These are phyloP conservation scores for Fusarium humuli DNA, from an alignment of 2,329 filamentous ascomycete species.

Conservation along the genomic window DNA sequence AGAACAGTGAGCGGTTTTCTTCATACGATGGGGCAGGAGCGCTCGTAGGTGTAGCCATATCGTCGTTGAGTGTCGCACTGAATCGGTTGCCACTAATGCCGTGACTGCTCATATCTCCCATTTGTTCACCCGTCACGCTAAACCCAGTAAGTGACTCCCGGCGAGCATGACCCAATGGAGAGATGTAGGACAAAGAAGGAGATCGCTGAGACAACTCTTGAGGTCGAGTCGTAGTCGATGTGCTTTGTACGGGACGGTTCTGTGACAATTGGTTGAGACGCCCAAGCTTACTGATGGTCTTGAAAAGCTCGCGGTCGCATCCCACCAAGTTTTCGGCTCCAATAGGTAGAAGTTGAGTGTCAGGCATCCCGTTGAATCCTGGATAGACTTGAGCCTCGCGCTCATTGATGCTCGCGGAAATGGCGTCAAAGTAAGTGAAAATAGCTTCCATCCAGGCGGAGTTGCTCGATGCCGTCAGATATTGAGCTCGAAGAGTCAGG, in stretches of 20 bases:
- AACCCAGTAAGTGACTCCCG: slow-evolving; percentile 50
- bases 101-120: slow-evolving; percentile 55
- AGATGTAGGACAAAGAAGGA: slow-evolving; percentile 55
- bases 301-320: slow-evolving; percentile 88
- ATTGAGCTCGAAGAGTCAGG: slow-evolving; percentile 75
- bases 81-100: slow-evolving; percentile 77
- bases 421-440: slow-evolving; percentile 94
- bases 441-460: slow-evolving; percentile 92
- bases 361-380: slow-evolving; percentile 69
- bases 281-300: slow-evolving; percentile 84
- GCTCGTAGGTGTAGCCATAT: slow-evolving; percentile 61
- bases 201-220: slow-evolving; percentile 45
- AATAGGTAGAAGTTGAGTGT: slow-evolving; percentile 63
- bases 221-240: slow-evolving; percentile 23
- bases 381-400: slow-evolving; percentile 84
- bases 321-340: slow-evolving; percentile 87
- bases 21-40: slow-evolving; percentile 62
- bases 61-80: slow-evolving; percentile 65
- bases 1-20: slow-evolving; percentile 75
- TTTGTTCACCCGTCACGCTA: slow-evolving; percentile 44
- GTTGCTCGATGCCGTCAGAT: slow-evolving; percentile 66
- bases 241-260: slow-evolving; percentile 64
- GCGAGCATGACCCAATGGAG: slow-evolving; percentile 57
- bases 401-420: slow-evolving; percentile 92
- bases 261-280: slow-evolving; percentile 88